Base-by-base conservation (phyloP, 2,329 filamentous ascomycete genomes). In the Pestalotiopsis sp. region DNA sequence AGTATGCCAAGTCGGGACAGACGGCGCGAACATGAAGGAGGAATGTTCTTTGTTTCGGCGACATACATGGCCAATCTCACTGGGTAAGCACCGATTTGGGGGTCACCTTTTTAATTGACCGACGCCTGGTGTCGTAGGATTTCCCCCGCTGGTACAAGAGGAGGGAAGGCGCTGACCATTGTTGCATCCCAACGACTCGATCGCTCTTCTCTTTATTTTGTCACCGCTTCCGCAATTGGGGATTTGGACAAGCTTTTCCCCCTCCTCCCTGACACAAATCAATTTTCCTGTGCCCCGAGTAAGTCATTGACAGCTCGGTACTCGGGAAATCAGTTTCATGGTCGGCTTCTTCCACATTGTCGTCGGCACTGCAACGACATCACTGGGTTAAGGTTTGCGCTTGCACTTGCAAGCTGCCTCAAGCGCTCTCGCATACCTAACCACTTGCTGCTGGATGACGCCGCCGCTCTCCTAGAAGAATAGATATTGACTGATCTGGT, bases 1-100 rank as follows among this genome's bases (percentile, higher is more conserved):
- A 17, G n/a, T 13, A n/a, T 49, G 63, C 49, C 63, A 66, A 66
- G 63, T 58, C 63, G 63, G 63, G 27, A 66, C 13, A 38, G 17
- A 66, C 63, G 63, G 63, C 63, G 62, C 38, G 41, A 20, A n/a
- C 45, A 52, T n/a, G 45, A 52, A 52, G 45, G 45, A 52, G 45
- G 45, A 20, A n/a, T 52, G 45, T 62, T 40, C n/a, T n/a, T 31
- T 13, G 25, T 60, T 60, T 60, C 58, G 27, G 27, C 27, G 58
- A 36, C 14, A 60, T 17, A 27, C 27, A 17, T 45, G 17, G 45
- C 45, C 45, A 9, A 52, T 52, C 45, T 52, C 14, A n/a, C 45
- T 20, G 20, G 17, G 17, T 27, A 36, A n/a, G 45, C 17, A 52
- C n/a, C 20, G n/a, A 52, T 20, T 52, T 52, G 45, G 45, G 17